Evolutionary conservation across 495 filamentous ascomycete species (phyloP), one percentile per base, ranked within the genome.

Genomic region (Aspergillus biplanus): DNA sequence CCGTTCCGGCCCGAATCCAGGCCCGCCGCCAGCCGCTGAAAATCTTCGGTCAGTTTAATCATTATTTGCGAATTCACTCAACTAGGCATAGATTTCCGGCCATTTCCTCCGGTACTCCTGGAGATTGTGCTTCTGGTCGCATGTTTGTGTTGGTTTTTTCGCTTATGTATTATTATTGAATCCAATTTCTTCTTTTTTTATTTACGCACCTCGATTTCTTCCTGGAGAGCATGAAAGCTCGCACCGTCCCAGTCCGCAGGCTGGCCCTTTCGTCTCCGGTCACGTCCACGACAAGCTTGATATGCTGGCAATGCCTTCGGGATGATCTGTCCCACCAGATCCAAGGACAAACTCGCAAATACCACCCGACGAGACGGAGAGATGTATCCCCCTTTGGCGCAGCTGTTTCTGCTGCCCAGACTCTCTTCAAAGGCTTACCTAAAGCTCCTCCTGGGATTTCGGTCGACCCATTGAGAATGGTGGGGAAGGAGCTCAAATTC

Each of bases 401-500:
- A 31, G 92, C 92, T 3, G 90, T 92, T 39, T 87, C 89, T 4
- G 89, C 90, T 4, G 92, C 91, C 31, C 88, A 91, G 62, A 86
- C 89, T 69, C 82, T 93, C 67, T 89, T 96, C 71, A 90, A 90
- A 73, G 89, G 86, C 35, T 75, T 89, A 76, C 86, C 74, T 67
- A 88, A 75, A 78, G 83, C 72, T 66, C 81, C 69, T 71, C 75
- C 73, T 68, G 86, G 86, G 60, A 78, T 91, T 67, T 86, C 85
- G 34, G 85, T 91, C 64, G 90, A 92, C 70, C 90, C 90, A 31
- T 82, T 92, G 65, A 83, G 89, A 39, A 91, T 92, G 37, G 91
- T 97, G 21, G 93, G 90, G 55, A 96, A 96, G 77, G 93, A 97
- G 78, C 89, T 97, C 86, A 96, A 96, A 76, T 95, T 93, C 68